Percentiles rank a stretch among this genome's conserved stretches.
These are phyloP conservation scores for Tricladium varicosporioides DNA, from an alignment of 2,329 filamentous ascomycete species.

Conservation along the genomic window DNA sequence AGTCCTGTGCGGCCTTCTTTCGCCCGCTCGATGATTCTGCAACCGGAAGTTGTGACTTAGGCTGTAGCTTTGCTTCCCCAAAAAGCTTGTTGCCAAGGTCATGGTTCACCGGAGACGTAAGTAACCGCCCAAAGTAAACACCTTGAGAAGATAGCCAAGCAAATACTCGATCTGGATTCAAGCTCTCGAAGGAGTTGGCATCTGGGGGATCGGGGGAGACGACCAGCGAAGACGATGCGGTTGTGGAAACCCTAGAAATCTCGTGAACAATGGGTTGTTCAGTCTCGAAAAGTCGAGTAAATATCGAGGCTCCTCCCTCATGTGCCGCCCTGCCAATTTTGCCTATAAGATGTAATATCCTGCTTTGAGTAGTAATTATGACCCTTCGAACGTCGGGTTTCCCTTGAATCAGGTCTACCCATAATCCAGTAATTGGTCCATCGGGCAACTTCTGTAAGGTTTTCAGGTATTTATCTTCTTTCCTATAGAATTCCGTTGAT, in stretches of 20 bases:
- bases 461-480: conserved; percentile 91
- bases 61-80: conserved; percentile 73
- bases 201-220: conserved; percentile 74
- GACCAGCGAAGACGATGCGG: conserved; percentile 64
- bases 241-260: conserved; percentile 56
- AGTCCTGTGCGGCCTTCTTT: conserved; percentile 65
- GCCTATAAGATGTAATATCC: conserved; percentile 78
- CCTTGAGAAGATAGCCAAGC: conserved; percentile 90
- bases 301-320: conserved; percentile 82
- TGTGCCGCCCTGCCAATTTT: conserved; percentile 68
- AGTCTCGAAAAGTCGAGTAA: conserved; percentile 81
- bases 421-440: conserved; percentile 80
- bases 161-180: conserved; percentile 68
- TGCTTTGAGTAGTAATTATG: conserved; percentile 74
- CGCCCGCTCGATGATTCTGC: conserved; percentile 64
- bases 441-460: conserved; percentile 79
- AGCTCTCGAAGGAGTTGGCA: conserved; percentile 51
- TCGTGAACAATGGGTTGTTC: conserved; percentile 80
- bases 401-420: conserved; percentile 70
- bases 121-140: conserved; percentile 80
- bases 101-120: conserved; percentile 56
- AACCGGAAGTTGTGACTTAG: conserved; percentile 69
- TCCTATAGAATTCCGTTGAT: conserved; percentile 89
- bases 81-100: conserved; percentile 75
- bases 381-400: conserved; percentile 72